A percentile compares a stretch with the other conserved stretches of the same genome.
phyloP scores from a whole-genome alignment of 129 eudicot genomes.

The Escallonia herrerae region DNA sequence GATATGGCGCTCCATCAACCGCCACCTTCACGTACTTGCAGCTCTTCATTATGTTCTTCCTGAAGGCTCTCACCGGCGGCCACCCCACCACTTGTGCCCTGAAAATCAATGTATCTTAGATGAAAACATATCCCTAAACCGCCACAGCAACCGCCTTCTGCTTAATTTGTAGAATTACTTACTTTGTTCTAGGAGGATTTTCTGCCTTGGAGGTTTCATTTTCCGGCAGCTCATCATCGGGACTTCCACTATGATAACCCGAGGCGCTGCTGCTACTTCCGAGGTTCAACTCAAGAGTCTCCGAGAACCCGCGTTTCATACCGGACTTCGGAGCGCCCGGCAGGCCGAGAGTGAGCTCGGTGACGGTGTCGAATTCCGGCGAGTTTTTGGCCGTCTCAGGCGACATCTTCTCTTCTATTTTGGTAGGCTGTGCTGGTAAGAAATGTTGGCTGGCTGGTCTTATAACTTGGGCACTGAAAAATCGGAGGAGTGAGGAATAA shows the following conservation, averaged over 20 bases:
- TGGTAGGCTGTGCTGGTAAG: not conserved
- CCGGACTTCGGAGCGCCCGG: conserved; percentile 53
- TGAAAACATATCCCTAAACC: no score
- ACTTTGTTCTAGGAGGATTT: conserved; percentile 43
- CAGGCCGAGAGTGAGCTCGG: conserved; percentile 74
- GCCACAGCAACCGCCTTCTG: not conserved
- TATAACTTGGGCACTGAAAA: not conserved
- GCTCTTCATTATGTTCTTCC: conserved; percentile 39
- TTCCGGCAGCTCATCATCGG: conserved; percentile 5
- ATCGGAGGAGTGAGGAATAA: no score
- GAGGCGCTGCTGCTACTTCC: conserved; percentile 3
- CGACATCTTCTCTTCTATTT: conserved; percentile 10
- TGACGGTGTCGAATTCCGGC: conserved; percentile 33
- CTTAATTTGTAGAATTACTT: conserved; percentile 8
- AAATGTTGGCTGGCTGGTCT: not conserved
- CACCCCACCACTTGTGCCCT: conserved; percentile 80
- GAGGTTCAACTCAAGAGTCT: conserved; percentile 34
- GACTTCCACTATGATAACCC: not conserved
- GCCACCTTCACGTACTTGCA: conserved; percentile 84
- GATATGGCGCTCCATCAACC: conserved; percentile 88
- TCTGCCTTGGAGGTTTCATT: conserved; percentile 22
- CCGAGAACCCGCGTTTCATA: conserved; percentile 41
- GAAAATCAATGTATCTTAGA: not conserved
- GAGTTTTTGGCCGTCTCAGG: conserved; percentile 12
- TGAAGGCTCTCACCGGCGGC: conserved; percentile 79